These are phyloP conservation scores for Leccinum disarticulatum DNA, from an alignment of 768 basidiomycete species.

Conservation along the genomic window DNA sequence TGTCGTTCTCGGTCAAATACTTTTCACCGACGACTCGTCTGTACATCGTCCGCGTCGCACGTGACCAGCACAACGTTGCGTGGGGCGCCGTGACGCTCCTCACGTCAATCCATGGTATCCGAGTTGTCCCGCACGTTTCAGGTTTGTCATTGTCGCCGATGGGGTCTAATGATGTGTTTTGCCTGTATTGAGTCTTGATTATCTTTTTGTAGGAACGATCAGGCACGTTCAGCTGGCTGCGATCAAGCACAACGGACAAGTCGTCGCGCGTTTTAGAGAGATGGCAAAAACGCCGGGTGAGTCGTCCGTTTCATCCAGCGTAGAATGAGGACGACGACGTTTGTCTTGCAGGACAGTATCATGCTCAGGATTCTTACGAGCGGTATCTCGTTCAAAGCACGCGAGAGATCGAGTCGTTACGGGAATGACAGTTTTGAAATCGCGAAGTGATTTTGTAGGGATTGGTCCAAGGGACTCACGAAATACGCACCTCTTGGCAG, in stretches of 20 bases:
- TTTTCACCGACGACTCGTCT: conserved; percentile 81
- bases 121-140: conserved; percentile 72
- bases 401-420: conserved; percentile 62
- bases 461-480: no score
- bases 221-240: conserved; percentile 84
- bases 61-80: conserved; percentile 76
- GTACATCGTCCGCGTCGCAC: conserved; percentile 81
- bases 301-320: conserved; percentile 9
- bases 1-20: conserved; percentile 61
- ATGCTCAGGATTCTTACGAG: conserved; percentile 54
- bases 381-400: conserved; percentile 55
- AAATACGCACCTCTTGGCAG: no score
- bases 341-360: conserved; percentile 43
- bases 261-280: conserved; percentile 67
- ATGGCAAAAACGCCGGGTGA: conserved; percentile 52
- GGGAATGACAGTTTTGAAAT: conserved; percentile 43
- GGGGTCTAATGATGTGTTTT: not conserved
- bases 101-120: conserved; percentile 30
- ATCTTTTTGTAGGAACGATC: conserved; percentile 64
- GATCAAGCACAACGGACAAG: conserved; percentile 68
- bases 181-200: no score
- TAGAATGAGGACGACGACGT: not conserved
- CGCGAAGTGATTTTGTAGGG: not conserved
- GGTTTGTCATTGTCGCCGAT: conserved; percentile 46
- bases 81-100: conserved; percentile 85